Percentiles rank a stretch among this genome's conserved stretches.
These are phyloP conservation scores for Hypoxylon sp. DNA, from an alignment of 2,329 filamentous ascomycete genomes.

Conservation along the genomic window DNA sequence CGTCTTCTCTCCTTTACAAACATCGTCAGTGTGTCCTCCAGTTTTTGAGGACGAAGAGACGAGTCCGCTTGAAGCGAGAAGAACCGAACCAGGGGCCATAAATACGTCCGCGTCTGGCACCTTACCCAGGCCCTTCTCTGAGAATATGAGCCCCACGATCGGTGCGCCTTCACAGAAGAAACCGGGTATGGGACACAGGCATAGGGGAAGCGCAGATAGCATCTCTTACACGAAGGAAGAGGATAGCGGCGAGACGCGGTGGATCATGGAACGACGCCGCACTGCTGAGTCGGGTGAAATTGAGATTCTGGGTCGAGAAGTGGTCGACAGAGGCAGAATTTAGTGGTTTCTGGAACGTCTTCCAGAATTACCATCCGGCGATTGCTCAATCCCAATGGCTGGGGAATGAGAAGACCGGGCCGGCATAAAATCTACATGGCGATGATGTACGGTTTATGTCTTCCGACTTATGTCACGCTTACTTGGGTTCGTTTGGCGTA, in stretches of 20 bases:
- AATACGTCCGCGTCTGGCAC: conserved; percentile 39
- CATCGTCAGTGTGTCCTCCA: conserved; percentile 53
- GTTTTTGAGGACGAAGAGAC: conserved; percentile 57
- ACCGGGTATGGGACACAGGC: conserved; percentile 53
- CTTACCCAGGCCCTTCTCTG: conserved; percentile 28
- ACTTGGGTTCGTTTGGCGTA: conserved; percentile 19
- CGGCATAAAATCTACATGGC: conserved; percentile 6
- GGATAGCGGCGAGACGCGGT: conserved; percentile 68
- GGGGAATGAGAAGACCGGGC: neutral
- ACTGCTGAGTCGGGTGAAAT: conserved; percentile 74
- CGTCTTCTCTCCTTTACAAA: conserved; percentile 45
- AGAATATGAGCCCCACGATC: conserved; percentile 42
- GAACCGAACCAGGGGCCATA: neutral
- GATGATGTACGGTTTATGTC: conserved; percentile 3
- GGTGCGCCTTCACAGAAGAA: conserved; percentile 46
- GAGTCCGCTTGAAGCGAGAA: conserved; percentile 36
- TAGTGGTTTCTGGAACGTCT: conserved; percentile 32
- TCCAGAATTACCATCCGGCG: conserved; percentile 1
- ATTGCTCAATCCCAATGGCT: neutral
- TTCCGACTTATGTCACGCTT: conserved; percentile 14
- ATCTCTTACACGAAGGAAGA: conserved; percentile 77
- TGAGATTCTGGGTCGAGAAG: conserved; percentile 73
- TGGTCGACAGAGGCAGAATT: conserved; percentile 69
- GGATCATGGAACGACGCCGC: conserved; percentile 77
- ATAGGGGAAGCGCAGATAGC: conserved; percentile 71